phyloP scores from a whole-genome alignment of 805 yeast genomes.

The Wickerhamomyces tratensis region DNA sequence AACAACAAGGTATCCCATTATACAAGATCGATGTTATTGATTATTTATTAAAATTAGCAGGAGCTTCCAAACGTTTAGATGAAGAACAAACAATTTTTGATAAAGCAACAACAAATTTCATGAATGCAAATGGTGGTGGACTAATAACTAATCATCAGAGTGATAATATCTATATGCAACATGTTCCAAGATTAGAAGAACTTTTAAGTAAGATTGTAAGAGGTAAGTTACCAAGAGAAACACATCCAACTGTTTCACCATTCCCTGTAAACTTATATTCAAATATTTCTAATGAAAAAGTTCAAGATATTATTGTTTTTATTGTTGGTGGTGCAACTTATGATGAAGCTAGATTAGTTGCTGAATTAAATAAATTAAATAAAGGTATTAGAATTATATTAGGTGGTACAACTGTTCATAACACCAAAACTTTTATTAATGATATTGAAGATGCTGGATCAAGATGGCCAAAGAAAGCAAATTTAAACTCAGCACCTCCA shows the following conservation, averaged over 20 bases:
- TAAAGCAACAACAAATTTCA: conserved; percentile 17
- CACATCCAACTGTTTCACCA: conserved; percentile 36
- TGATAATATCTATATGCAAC: conserved; percentile 85
- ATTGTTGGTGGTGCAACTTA: conserved; percentile 85
- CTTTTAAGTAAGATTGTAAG: conserved; percentile 24
- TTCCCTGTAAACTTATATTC: conserved; percentile 9
- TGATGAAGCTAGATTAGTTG: conserved; percentile 82
- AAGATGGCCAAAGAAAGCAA: conserved; percentile 21
- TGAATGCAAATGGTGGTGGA: conserved; percentile 21
- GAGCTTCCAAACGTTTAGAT: conserved; percentile 30
- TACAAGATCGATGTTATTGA: conserved; percentile 19
- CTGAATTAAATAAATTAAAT: conserved; percentile 49
- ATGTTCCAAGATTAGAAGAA: conserved; percentile 59
- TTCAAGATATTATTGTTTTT: conserved; percentile 63
- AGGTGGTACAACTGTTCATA: conserved; percentile 69
- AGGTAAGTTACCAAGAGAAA: conserved; percentile 22
- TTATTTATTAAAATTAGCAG: conserved; percentile 35
- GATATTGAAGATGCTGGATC: conserved; percentile 27
- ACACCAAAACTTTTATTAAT: conserved; percentile 26
- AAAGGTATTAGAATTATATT: conserved; percentile 56
- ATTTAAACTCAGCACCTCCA: no score
- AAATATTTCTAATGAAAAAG: conserved; percentile 22
- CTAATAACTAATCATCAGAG: conserved; percentile 28
- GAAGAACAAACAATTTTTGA: conserved; percentile 22
- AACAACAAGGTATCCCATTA: conserved; percentile 22